phyloP scores from a whole-genome alignment of 768 basidiomycete genomes.

The Mycena pura region DNA sequence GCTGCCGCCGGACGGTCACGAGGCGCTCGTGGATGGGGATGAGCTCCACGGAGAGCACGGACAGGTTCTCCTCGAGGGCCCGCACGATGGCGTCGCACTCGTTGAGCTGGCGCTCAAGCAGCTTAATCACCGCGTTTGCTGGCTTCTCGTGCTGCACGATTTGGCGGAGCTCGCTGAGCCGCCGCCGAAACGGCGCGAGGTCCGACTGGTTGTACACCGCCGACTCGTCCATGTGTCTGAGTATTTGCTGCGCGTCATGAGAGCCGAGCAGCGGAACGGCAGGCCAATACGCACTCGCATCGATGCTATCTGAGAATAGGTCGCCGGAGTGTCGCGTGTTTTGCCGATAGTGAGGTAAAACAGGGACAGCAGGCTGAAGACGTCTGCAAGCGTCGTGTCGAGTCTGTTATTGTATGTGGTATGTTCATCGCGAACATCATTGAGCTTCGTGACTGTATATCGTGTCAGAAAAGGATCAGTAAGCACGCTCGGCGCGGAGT shows the following conservation, averaged over 20 bases:
- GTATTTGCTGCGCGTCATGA: constrained; percentile 72
- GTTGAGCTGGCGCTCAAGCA: constrained; percentile 89
- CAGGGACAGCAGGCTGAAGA: constrained; percentile 92
- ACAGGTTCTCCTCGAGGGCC: constrained; percentile 82
- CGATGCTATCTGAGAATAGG: constrained; percentile 94
- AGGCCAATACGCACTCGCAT: constrained; percentile 79
- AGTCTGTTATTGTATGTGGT: constrained; percentile 85
- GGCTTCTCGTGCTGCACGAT: constrained; percentile 92
- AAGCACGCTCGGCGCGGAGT: constrained; percentile 25
- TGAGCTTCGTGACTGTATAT: constrained; percentile 81
- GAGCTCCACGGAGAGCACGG: constrained; percentile 89
- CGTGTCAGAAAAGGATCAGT: neutral
- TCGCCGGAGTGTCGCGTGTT: constrained; percentile 92
- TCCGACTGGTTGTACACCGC: constrained; percentile 93
- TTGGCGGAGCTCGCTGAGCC: constrained; percentile 80
- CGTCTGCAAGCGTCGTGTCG: constrained; percentile 94
- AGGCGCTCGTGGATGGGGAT: constrained; percentile 90
- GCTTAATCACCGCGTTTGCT: constrained; percentile 83
- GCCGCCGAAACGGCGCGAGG: constrained; percentile 84
- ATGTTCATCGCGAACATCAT: constrained; percentile 85
- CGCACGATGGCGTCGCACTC: constrained; percentile 85
- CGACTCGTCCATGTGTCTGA: constrained; percentile 95
- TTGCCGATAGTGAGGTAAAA: constrained; percentile 99
- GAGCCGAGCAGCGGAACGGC: constrained; percentile 9
- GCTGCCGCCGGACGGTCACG: constrained; percentile 85